A percentile compares a stretch with the other conserved stretches of the same genome.
These are phyloP conservation scores for Coemansia asiatica DNA, from an alignment of 192 early-diverging fungal species.

Conservation along the genomic window DNA sequence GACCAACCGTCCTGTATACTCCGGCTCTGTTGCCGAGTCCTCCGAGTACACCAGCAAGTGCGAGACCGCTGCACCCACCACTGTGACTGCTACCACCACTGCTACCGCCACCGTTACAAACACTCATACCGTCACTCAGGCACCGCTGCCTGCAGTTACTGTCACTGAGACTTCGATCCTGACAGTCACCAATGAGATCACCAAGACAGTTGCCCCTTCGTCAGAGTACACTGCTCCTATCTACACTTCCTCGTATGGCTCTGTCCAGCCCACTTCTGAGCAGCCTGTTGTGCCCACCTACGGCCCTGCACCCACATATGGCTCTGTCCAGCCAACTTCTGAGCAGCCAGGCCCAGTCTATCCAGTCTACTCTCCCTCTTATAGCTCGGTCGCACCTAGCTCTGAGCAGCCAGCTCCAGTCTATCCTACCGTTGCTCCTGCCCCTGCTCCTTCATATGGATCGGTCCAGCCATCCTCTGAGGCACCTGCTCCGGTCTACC, in stretches of 20 bases:
- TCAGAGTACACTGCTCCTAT: not conserved
- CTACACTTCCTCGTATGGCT: not conserved
- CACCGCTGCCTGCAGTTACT: slow-evolving; percentile 36
- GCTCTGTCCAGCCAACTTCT: not conserved
- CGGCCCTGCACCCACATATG: slow-evolving; percentile 1
- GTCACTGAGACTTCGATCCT: slow-evolving; percentile 32
- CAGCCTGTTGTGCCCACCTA: not conserved
- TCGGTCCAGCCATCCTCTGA: not conserved
- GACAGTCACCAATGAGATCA: slow-evolving; percentile 24
- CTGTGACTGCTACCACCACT: slow-evolving; percentile 16
- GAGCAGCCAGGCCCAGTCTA: slow-evolving; percentile 3
- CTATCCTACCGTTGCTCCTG: slow-evolving; percentile 3
- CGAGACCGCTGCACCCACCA: slow-evolving; percentile 18
- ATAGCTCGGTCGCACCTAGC: slow-evolving; percentile 4
- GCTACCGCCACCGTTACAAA: slow-evolving; percentile 16
- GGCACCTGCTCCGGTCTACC: slow-evolving; percentile 1
- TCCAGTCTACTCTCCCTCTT: not conserved
- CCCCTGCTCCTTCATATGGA: not conserved
- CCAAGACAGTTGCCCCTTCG: slow-evolving; percentile 21
- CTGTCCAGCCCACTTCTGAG: not conserved
- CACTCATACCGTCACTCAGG: slow-evolving; percentile 23
- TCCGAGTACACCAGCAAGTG: slow-evolving; percentile 26
- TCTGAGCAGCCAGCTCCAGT: not conserved
- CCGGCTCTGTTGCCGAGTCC: slow-evolving; percentile 16
- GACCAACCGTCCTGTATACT: slow-evolving; percentile 4